Conservation (phyloP, 2,329 filamentous ascomycete genomes). For the Grosmannia penicillata region DNA sequence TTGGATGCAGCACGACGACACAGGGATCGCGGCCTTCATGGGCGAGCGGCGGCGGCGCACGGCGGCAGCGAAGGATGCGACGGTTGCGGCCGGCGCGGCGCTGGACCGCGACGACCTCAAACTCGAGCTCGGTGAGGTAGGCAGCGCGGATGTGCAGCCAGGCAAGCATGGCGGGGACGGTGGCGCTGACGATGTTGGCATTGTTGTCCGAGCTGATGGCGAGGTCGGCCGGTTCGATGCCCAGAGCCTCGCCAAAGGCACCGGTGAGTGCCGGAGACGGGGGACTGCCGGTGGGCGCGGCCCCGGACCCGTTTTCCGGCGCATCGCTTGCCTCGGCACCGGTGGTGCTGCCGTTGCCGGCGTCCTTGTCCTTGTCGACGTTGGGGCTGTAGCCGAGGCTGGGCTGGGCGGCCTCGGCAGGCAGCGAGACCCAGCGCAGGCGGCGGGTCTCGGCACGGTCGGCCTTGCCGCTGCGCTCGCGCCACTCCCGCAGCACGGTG, state of each 20-base stretch:
- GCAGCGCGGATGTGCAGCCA: constrained; percentile 11
- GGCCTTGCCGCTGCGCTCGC: neutral
- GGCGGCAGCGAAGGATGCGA: constrained; percentile 8
- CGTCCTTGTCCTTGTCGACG: too few relatives aligned
- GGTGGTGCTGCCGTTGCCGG: too few relatives aligned
- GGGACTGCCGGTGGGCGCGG: too few relatives aligned
- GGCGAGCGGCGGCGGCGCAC: constrained; percentile 6
- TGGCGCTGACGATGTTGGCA: constrained; percentile 9
- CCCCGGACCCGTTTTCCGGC: too few relatives aligned
- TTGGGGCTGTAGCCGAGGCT: constrained; percentile 7
- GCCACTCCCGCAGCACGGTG: constrained; percentile 5
- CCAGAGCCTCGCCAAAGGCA: too few relatives aligned
- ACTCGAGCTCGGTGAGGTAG: constrained; percentile 8
- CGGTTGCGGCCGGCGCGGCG: constrained; percentile 6
- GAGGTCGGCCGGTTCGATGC: neutral
- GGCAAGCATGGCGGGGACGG: constrained; percentile 11
- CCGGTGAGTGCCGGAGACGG: too few relatives aligned
- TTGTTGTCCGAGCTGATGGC: constrained; percentile 2
- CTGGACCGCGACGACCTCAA: constrained; percentile 9
- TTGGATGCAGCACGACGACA: constrained; percentile 11
- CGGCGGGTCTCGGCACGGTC: neutral
- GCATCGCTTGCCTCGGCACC: too few relatives aligned
- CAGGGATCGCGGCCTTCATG: constrained; percentile 10
- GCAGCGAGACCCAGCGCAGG: constrained; percentile 8
- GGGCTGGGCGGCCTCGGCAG: constrained; percentile 4